A percentile compares a stretch with the other conserved stretches of the same genome.
phyloP scores from a whole-genome alignment of 768 basidiomycete species.

The Suillus paluster region DNA sequence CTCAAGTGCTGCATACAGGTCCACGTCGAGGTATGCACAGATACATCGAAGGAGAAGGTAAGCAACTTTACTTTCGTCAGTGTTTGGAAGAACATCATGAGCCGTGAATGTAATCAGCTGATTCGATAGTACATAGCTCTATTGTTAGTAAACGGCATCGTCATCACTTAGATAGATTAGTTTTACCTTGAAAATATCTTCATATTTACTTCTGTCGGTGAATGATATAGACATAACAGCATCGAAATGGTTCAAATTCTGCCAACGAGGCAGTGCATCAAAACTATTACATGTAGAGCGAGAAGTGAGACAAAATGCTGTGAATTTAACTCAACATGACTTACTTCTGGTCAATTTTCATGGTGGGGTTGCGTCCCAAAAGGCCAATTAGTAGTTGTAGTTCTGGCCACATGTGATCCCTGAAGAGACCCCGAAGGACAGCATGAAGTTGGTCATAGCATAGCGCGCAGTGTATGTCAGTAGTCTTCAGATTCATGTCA shows the following conservation, averaged over 20 bases:
- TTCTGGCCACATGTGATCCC: constrained; percentile 35
- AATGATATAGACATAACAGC: constrained; percentile 30
- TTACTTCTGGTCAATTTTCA: constrained; percentile 26
- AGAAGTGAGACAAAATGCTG: not conserved
- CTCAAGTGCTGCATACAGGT: constrained; percentile 30
- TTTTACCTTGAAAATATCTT: constrained; percentile 36
- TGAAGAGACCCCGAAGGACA: constrained; percentile 33
- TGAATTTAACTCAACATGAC: constrained; percentile 6
- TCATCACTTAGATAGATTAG: too few species aligned
- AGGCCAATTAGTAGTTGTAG: constrained; percentile 25
- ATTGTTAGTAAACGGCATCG: too few species aligned
- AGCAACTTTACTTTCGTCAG: constrained; percentile 13
- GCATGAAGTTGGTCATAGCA: constrained; percentile 46
- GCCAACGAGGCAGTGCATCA: constrained; percentile 8
- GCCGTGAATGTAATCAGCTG: not conserved
- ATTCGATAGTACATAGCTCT: too few species aligned
- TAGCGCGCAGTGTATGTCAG: constrained; percentile 37
- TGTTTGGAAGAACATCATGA: constrained; percentile 26
- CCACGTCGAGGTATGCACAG: constrained; percentile 34
- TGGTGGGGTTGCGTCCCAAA: constrained; percentile 10
- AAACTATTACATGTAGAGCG: not conserved
- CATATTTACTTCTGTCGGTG: constrained; percentile 40
- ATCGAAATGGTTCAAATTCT: constrained; percentile 11
- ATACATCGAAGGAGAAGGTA: constrained; percentile 34
- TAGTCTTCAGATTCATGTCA: constrained; percentile 25